A percentile compares a stretch with the other conserved stretches of the same genome.
phyloP scores from a whole-genome alignment of 257 asterid genomes.

The Nyctanthes arbortristis region DNA sequence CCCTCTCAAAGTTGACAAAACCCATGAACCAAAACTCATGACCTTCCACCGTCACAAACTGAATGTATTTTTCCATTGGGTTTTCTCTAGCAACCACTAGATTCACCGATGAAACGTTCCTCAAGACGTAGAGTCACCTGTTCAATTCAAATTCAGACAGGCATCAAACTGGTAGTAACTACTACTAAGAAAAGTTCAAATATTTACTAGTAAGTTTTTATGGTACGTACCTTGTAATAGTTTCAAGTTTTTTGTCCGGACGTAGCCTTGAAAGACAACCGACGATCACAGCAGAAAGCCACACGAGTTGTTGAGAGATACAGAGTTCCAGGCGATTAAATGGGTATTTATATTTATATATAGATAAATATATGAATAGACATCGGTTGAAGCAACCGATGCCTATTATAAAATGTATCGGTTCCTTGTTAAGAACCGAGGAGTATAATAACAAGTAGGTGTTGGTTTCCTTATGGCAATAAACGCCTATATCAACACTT shows the following conservation, averaged over 20 bases:
- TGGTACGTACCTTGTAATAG: constrained; percentile 86
- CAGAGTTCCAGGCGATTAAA: constrained; percentile 89
- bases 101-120: constrained; percentile 49
- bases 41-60: constrained; percentile 53
- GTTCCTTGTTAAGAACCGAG: too few species aligned
- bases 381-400: too few species aligned
- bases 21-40: constrained; percentile 97
- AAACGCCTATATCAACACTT: too few species aligned
- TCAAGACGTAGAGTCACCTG: constrained; percentile 69
- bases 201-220: too few species aligned
- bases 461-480: too few species aligned
- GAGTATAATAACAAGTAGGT: too few species aligned
- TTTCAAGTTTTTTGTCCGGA: constrained; percentile 89
- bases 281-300: constrained; percentile 80
- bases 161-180: too few species aligned
- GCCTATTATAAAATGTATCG: too few species aligned
- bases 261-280: constrained; percentile 67
- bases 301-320: constrained; percentile 71
- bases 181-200: too few species aligned
- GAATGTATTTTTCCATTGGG: constrained; percentile 67
- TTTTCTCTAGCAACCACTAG: constrained; percentile 55
- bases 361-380: too few species aligned
- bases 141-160: too few species aligned
- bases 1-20: constrained; percentile 74
- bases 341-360: too few species aligned